phyloP scores from a whole-genome alignment of 2,329 filamentous ascomycete species.

The Botrytis fabae region DNA sequence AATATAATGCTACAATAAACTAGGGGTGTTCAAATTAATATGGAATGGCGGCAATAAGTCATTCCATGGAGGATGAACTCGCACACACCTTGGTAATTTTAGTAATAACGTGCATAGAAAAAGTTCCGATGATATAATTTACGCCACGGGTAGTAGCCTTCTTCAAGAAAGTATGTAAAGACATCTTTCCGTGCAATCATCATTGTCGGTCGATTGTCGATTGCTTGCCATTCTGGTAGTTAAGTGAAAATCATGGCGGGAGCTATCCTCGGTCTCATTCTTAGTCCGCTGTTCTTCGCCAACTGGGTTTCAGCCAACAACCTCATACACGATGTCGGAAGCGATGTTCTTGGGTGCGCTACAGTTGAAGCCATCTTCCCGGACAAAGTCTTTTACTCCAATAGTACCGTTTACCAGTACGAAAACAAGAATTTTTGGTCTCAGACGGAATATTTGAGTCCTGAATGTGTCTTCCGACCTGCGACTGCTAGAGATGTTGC shows the following conservation, averaged over 20 bases:
- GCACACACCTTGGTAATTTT: not conserved
- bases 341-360: not conserved
- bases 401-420: not conserved
- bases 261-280: not conserved
- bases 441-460: slow-evolving; percentile 1
- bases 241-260: not conserved
- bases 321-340: not conserved
- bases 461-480: not conserved
- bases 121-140: not conserved
- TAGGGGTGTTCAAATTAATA: not conserved
- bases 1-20: not conserved
- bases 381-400: not conserved
- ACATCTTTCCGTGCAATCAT: not conserved
- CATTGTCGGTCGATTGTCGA: not conserved
- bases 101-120: not conserved
- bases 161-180: not conserved
- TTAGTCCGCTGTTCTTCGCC: not conserved
- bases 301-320: not conserved
- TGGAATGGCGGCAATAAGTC: not conserved
- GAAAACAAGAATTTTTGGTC: not conserved
- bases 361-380: not conserved
- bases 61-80: not conserved
- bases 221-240: not conserved
- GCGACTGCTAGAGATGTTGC: not conserved
- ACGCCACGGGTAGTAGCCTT: not conserved